Conservation (phyloP, 495 filamentous ascomycete genomes). For the Jackrogersella minutella region DNA sequence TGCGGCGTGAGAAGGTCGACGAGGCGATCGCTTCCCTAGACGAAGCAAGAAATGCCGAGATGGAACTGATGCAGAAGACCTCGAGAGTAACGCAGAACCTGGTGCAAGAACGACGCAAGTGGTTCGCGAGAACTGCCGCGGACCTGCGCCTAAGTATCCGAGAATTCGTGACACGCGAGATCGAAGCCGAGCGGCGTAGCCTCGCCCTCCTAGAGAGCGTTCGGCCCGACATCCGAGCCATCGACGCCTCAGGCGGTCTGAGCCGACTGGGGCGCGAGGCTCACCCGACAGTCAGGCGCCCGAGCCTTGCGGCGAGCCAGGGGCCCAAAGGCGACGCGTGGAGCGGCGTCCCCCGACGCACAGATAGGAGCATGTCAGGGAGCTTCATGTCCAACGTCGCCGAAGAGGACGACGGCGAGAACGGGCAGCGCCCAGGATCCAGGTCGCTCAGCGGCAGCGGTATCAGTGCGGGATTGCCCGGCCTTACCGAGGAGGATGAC, state of each 20-base stretch:
- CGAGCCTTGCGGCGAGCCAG: slow-evolving; percentile 84
- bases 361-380: slow-evolving; percentile 77
- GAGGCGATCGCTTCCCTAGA: slow-evolving; percentile 90
- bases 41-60: slow-evolving; percentile 81
- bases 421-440: slow-evolving; percentile 47
- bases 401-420: slow-evolving; percentile 57
- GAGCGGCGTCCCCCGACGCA: slow-evolving; percentile 89
- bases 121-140: slow-evolving; percentile 85
- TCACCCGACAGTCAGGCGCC: slow-evolving; percentile 76
- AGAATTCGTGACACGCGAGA: slow-evolving; percentile 92
- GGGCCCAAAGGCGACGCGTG: slow-evolving; percentile 96
- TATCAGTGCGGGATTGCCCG: slow-evolving; percentile 63
- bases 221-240: slow-evolving; percentile 89
- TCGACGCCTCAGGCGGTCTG: slow-evolving; percentile 88
- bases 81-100: slow-evolving; percentile 89
- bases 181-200: slow-evolving; percentile 92
- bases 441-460: slow-evolving; percentile 65
- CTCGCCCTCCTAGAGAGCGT: slow-evolving; percentile 91
- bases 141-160: slow-evolving; percentile 83
- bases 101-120: slow-evolving; percentile 84
- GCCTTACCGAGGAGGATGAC: slow-evolving; percentile 84
- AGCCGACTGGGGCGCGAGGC: slow-evolving; percentile 87
- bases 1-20: slow-evolving; percentile 93
- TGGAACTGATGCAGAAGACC: slow-evolving; percentile 81
- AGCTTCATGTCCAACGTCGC: slow-evolving; percentile 62